Evolutionary conservation across 805 yeast genomes (phyloP).

Genomic region (Zygosaccharomyces pseudorouxii): DNA sequence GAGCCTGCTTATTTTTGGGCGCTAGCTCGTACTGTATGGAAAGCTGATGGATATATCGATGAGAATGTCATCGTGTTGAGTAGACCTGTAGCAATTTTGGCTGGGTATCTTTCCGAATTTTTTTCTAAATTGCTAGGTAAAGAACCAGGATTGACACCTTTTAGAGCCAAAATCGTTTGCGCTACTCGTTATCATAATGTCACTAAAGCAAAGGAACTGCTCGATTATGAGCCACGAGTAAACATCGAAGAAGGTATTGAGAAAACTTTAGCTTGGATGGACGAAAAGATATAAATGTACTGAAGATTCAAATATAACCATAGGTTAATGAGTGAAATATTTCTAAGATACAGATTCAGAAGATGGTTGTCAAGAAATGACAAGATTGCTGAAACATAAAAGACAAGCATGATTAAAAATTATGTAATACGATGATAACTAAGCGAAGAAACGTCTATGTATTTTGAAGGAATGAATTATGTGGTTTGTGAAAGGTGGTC

Average conservation of each 20-base stretch:
- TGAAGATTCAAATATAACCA: background rate
- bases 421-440: too few relatives aligned
- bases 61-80: conserved; percentile 61
- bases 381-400: too few relatives aligned
- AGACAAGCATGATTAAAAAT: too few relatives aligned
- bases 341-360: too few relatives aligned
- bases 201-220: conserved; percentile 68
- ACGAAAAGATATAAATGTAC: conserved; percentile 43
- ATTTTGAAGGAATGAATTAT: too few relatives aligned
- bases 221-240: conserved; percentile 80
- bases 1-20: conserved; percentile 97
- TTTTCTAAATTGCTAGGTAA: conserved; percentile 66
- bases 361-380: background rate
- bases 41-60: conserved; percentile 85
- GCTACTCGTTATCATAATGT: conserved; percentile 93
- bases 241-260: conserved; percentile 74
- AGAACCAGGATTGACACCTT: conserved; percentile 93
- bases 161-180: conserved; percentile 87
- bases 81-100: conserved; percentile 70
- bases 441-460: too few relatives aligned
- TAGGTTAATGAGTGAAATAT: background rate
- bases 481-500: too few relatives aligned
- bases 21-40: conserved; percentile 94
- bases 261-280: conserved; percentile 82
- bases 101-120: conserved; percentile 78